phyloP scores from a whole-genome alignment of 1,284 basidiomycete species.

The Leccinum fallax region DNA sequence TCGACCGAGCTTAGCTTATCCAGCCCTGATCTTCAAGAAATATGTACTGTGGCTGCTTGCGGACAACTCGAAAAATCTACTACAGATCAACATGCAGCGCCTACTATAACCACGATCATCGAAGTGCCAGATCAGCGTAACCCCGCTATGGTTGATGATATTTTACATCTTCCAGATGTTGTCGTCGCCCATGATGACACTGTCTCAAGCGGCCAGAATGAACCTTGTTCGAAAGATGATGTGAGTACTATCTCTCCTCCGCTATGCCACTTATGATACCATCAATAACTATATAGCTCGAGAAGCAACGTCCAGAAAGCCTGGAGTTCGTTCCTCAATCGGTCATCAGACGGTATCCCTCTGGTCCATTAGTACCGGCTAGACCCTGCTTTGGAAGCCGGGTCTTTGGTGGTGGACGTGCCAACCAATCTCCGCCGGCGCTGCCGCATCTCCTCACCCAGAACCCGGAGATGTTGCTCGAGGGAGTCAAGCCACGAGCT shows the following conservation, averaged over 20 bases:
- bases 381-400: slow-evolving; percentile 4
- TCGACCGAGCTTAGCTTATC: neutral
- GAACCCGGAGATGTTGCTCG: slow-evolving; percentile 6
- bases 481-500: slow-evolving; percentile 7
- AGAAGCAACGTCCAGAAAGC: slow-evolving; percentile 25
- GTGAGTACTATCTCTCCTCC: slow-evolving; percentile 14
- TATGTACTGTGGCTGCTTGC: neutral
- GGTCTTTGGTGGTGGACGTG: neutral
- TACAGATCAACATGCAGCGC: neutral
- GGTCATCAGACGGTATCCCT: slow-evolving; percentile 29
- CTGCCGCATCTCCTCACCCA: neutral
- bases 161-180: neutral
- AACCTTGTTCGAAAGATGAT: neutral
- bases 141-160: neutral
- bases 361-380: slow-evolving; percentile 1
- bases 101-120: neutral
- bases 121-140: neutral
- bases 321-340: slow-evolving; percentile 30
- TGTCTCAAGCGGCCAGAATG: neutral
- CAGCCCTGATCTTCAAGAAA: neutral
- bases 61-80: neutral
- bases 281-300: slow-evolving; percentile 6
- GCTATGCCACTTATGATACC: neutral
- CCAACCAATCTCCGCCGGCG: slow-evolving; percentile 3
- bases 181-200: neutral